Evolutionary conservation across 805 yeast genomes (phyloP).

Genomic region (Metschnikowia anglica): DNA sequence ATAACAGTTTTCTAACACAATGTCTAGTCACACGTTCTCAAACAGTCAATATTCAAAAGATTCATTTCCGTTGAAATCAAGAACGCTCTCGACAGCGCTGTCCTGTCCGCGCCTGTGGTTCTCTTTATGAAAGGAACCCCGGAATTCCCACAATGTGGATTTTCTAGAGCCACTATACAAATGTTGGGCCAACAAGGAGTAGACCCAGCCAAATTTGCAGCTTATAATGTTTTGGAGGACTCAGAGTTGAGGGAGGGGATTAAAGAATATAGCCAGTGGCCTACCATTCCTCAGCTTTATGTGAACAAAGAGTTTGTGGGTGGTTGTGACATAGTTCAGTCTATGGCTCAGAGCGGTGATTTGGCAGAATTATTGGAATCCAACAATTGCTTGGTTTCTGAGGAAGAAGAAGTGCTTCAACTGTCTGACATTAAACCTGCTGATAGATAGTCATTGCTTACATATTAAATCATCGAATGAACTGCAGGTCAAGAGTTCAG

Average conservation of each 20-base stretch:
- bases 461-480: constrained; percentile 10
- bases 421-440: constrained; percentile 38
- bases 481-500: background rate
- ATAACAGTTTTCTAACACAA: background rate
- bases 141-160: constrained; percentile 96
- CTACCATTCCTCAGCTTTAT: constrained; percentile 95
- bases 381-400: constrained; percentile 76
- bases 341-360: constrained; percentile 92
- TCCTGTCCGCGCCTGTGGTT: constrained; percentile 88
- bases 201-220: constrained; percentile 94
- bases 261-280: constrained; percentile 96
- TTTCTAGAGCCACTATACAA: constrained; percentile 91
- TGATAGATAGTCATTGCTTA: constrained; percentile 24
- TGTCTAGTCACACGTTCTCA: constrained; percentile 1
- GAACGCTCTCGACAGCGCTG: constrained; percentile 82
- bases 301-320: constrained; percentile 91
- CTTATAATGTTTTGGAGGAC: constrained; percentile 94
- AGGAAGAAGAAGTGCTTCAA: constrained; percentile 51
- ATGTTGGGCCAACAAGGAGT: constrained; percentile 95
- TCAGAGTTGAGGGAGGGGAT: constrained; percentile 91
- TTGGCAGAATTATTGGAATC: constrained; percentile 78
- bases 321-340: constrained; percentile 92
- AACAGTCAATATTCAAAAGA: constrained; percentile 26
- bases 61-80: constrained; percentile 74
- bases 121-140: constrained; percentile 99